Percentiles rank a stretch among this genome's conserved stretches.
These are phyloP conservation scores for Aureobasidium sp. DNA, from an alignment of 2,329 filamentous ascomycete species.

Conservation along the genomic window DNA sequence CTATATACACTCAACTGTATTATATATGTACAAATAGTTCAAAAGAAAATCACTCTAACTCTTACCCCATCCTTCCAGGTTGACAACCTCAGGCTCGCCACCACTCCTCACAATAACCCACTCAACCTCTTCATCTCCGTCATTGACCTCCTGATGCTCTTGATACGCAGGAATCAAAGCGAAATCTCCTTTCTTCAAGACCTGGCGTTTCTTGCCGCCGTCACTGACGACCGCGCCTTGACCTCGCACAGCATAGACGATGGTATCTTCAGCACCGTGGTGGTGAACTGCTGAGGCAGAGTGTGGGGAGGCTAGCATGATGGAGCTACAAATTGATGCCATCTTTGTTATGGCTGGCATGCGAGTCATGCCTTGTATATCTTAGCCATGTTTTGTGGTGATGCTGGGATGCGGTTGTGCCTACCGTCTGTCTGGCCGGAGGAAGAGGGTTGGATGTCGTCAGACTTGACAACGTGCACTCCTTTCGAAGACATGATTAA, in stretches of 20 bases:
- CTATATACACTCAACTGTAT: background rate
- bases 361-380: constrained; percentile 33
- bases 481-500: background rate
- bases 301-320: constrained; percentile 56
- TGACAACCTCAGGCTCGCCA: constrained; percentile 51
- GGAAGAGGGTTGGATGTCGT: constrained; percentile 33
- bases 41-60: constrained; percentile 13
- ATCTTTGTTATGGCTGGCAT: constrained; percentile 43
- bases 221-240: constrained; percentile 52
- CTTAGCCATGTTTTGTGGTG: background rate
- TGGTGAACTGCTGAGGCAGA: constrained; percentile 58
- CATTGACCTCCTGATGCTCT: constrained; percentile 63
- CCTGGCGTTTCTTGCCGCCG: constrained; percentile 47
- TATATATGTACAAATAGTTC: background rate
- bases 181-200: constrained; percentile 57
- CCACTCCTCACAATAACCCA: constrained; percentile 61
- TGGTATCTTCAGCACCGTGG: constrained; percentile 63
- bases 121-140: constrained; percentile 53
- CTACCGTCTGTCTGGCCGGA: constrained; percentile 38
- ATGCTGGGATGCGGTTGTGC: background rate
- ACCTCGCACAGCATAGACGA: constrained; percentile 58
- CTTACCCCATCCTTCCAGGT: constrained; percentile 53
- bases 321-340: constrained; percentile 26
- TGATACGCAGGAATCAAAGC: constrained; percentile 61
- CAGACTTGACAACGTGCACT: constrained; percentile 47